Percentiles rank a stretch among this genome's conserved stretches.
Evolutionary conservation across 164 flowering plant species (phyloP).

Genomic region (Vitis cinerea): DNA sequence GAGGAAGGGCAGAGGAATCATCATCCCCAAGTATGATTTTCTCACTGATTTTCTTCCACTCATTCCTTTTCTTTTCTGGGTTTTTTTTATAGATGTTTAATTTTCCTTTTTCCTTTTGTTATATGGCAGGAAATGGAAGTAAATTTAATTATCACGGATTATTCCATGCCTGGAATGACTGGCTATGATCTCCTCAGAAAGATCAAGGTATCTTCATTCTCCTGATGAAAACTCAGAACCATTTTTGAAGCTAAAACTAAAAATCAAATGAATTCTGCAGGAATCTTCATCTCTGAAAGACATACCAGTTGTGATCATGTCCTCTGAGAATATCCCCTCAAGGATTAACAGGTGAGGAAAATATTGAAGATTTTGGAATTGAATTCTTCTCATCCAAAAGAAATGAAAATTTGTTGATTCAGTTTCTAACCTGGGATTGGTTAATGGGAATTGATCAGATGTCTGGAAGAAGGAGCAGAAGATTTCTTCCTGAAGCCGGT

Average conservation of each 20-base stretch:
- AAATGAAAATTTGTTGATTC: not conserved
- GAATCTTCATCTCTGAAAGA: constrained; percentile 42
- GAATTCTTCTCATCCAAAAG: not conserved
- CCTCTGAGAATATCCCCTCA: constrained; percentile 55
- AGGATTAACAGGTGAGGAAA: constrained; percentile 40
- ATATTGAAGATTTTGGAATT: not conserved
- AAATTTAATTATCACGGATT: constrained; percentile 48
- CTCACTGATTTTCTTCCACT: not conserved
- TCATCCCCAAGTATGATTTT: constrained; percentile 11
- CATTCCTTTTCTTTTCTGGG: not conserved
- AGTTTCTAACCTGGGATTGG: not conserved
- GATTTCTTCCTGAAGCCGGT: constrained; percentile 74
- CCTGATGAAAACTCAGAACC: not conserved
- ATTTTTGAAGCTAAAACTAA: not conserved
- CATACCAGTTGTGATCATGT: constrained; percentile 61
- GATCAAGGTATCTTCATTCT: constrained; percentile 30
- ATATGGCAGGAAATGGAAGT: constrained; percentile 26
- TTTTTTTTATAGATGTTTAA: not conserved
- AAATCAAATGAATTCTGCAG: constrained; percentile 22
- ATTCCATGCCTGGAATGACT: constrained; percentile 55
- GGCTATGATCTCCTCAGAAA: constrained; percentile 53
- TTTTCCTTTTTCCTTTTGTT: not conserved
- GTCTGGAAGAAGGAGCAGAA: constrained; percentile 74
- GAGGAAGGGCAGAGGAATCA: constrained; percentile 17
- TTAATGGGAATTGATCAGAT: constrained; percentile 30